Evolutionary conservation across 2,329 filamentous ascomycete genomes (phyloP).

Genomic region (Aaosphaeria arxii): DNA sequence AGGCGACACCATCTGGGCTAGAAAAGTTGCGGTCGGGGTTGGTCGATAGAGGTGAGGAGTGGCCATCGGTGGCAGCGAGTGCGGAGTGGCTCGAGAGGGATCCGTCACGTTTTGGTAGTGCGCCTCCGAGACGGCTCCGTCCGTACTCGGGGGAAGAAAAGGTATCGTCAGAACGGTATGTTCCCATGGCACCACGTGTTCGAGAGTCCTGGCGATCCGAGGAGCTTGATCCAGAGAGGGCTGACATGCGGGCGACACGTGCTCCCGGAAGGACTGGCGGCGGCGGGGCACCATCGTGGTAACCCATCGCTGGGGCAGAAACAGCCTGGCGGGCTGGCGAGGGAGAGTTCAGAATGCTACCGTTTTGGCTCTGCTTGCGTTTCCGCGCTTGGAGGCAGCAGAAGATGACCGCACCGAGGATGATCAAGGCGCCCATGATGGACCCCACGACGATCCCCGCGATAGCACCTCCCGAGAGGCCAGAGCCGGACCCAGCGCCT

Average conservation of each 20-base stretch:
- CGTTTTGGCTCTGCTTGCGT: slow-evolving; percentile 57
- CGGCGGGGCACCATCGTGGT: slow-evolving; percentile 35
- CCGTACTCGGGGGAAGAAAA: slow-evolving; percentile 72
- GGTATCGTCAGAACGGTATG: slow-evolving; percentile 51
- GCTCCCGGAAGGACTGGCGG: slow-evolving; percentile 70
- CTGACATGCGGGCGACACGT: slow-evolving; percentile 93
- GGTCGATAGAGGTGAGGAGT: slow-evolving; percentile 66
- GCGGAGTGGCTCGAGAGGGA: slow-evolving; percentile 84
- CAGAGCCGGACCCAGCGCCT: slow-evolving; percentile 33
- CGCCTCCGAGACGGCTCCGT: slow-evolving; percentile 36
- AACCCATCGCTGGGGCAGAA: slow-evolving; percentile 37
- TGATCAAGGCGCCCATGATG: slow-evolving; percentile 65
- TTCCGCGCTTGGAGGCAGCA: slow-evolving; percentile 59
- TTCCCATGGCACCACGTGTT: slow-evolving; percentile 19
- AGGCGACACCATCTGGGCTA: slow-evolving; percentile 77
- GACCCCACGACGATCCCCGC: slow-evolving; percentile 87
- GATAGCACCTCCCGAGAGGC: slow-evolving; percentile 80
- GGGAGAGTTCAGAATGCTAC: slow-evolving; percentile 86
- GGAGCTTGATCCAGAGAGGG: slow-evolving; percentile 71
- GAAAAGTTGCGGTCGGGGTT: slow-evolving; percentile 64
- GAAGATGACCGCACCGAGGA: slow-evolving; percentile 62
- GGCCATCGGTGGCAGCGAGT: slow-evolving; percentile 64
- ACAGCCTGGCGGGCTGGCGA: slow-evolving; percentile 56
- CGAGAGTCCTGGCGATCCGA: slow-evolving; percentile 43
- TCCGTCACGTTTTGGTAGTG: slow-evolving; percentile 68